phyloP scores from a whole-genome alignment of 2,329 filamentous ascomycete genomes.

The Scopulariopsis brevicaulis region DNA sequence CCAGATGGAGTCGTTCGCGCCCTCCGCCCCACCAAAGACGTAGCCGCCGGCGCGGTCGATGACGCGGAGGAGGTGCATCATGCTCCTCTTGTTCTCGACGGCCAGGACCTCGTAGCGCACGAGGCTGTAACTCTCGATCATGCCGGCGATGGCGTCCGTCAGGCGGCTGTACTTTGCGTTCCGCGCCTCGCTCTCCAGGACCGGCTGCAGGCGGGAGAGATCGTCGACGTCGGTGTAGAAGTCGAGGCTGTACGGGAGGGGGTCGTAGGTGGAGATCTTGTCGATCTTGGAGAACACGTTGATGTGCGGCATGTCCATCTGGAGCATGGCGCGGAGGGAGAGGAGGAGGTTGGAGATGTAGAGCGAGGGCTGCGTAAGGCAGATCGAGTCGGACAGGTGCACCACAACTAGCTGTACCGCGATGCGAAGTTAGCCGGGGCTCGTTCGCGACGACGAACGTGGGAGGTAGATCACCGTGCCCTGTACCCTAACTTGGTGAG shows the following conservation, averaged over 20 bases:
- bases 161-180: slow-evolving; percentile 71
- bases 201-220: slow-evolving; percentile 69
- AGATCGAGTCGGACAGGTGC: slow-evolving; percentile 89
- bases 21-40: slow-evolving; percentile 81
- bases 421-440: neutral
- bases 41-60: slow-evolving; percentile 92
- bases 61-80: slow-evolving; percentile 82
- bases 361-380: slow-evolving; percentile 82
- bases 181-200: slow-evolving; percentile 64
- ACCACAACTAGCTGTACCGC: slow-evolving; percentile 69
- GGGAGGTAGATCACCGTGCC: slow-evolving; percentile 38
- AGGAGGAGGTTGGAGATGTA: slow-evolving; percentile 93
- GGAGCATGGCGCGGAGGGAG: slow-evolving; percentile 90
- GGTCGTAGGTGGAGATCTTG: slow-evolving; percentile 74
- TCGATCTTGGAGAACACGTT: slow-evolving; percentile 98
- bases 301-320: slow-evolving; percentile 92
- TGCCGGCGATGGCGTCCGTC: slow-evolving; percentile 74
- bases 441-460: neutral
- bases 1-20: slow-evolving; percentile 95
- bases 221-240: slow-evolving; percentile 98
- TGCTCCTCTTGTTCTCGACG: slow-evolving; percentile 92
- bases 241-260: slow-evolving; percentile 88
- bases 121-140: slow-evolving; percentile 83
- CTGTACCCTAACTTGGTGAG: slow-evolving; percentile 87
- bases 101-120: slow-evolving; percentile 89